Conservation (phyloP, 1,284 basidiomycete genomes). For the Golubevia pallescens region DNA sequence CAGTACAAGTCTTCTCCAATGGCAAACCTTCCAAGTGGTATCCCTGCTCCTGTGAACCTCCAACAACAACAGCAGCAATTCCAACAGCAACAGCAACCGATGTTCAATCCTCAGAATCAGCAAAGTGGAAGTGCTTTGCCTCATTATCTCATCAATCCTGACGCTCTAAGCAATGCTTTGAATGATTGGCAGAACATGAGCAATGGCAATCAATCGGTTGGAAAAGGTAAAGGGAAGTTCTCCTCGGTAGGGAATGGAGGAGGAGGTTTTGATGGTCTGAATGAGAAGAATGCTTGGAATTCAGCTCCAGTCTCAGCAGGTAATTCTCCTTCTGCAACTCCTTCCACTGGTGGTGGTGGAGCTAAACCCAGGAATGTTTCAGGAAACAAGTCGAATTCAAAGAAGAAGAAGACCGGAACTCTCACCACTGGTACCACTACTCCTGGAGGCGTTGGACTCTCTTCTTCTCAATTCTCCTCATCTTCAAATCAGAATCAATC, state of each 20-base stretch:
- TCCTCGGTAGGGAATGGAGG: background rate
- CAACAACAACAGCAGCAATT: background rate
- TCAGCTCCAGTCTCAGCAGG: slow-evolving; percentile 31
- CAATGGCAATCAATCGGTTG: no score
- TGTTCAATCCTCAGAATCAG: background rate
- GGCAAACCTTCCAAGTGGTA: slow-evolving; percentile 13
- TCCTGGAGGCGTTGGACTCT: background rate
- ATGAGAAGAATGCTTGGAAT: background rate
- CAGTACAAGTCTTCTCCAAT: slow-evolving; percentile 22
- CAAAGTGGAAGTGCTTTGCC: slow-evolving; percentile 17
- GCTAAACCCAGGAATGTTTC: background rate
- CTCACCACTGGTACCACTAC: background rate
- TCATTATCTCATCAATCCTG: slow-evolving; percentile 38
- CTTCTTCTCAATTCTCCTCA: background rate
- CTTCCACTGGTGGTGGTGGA: slow-evolving; percentile 1
- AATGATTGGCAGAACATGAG: no score
- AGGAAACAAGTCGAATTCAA: background rate
- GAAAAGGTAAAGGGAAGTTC: no score
- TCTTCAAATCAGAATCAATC: background rate
- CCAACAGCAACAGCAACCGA: slow-evolving; percentile 7
- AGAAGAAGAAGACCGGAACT: background rate
- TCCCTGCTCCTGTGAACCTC: background rate
- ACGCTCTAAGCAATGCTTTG: slow-evolving; percentile 6
- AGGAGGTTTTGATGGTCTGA: background rate
- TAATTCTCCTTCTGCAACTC: slow-evolving; percentile 38